These are phyloP conservation scores for Myxozyma vanderwaltii DNA, from an alignment of 805 yeast species.

Conservation along the genomic window DNA sequence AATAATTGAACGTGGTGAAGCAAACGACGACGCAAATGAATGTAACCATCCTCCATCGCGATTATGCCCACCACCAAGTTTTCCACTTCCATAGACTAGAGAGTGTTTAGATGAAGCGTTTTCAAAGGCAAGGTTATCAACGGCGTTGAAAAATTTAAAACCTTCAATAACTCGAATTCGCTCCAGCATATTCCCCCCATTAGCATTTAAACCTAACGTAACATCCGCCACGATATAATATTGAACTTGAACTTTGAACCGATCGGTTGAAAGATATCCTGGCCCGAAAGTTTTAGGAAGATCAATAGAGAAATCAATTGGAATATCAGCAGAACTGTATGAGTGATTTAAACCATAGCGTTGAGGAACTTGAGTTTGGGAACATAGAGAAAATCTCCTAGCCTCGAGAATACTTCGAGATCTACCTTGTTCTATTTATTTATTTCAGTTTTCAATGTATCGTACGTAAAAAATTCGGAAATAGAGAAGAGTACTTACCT, in stretches of 20 bases:
- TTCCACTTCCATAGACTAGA: not conserved
- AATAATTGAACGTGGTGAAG: not conserved
- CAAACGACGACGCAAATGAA: not conserved
- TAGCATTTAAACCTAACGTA: not conserved
- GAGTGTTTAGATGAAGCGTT: not conserved
- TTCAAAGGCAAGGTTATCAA: not conserved
- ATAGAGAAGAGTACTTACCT: not conserved
- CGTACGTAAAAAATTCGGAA: no score
- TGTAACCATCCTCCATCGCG: not conserved
- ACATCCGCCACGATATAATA: constrained; percentile 1
- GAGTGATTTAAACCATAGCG: no score
- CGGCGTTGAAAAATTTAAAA: constrained; percentile 15
- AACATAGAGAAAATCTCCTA: constrained; percentile 1
- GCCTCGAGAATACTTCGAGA: constrained; percentile 1
- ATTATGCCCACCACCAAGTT: not conserved
- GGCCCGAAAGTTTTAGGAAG: not conserved
- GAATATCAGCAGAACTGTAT: not conserved
- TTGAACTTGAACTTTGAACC: not conserved
- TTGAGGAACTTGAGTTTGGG: not conserved
- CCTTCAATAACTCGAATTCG: not conserved
- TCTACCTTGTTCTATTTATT: constrained; percentile 1
- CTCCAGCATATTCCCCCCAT: not conserved
- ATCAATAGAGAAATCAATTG: not conserved
- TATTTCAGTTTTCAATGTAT: not conserved
- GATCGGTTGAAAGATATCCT: not conserved